Percentiles rank a stretch among this genome's conserved stretches.
Conservation (phyloP, 441 rosid species). For the Gossypium laxum region DNA sequence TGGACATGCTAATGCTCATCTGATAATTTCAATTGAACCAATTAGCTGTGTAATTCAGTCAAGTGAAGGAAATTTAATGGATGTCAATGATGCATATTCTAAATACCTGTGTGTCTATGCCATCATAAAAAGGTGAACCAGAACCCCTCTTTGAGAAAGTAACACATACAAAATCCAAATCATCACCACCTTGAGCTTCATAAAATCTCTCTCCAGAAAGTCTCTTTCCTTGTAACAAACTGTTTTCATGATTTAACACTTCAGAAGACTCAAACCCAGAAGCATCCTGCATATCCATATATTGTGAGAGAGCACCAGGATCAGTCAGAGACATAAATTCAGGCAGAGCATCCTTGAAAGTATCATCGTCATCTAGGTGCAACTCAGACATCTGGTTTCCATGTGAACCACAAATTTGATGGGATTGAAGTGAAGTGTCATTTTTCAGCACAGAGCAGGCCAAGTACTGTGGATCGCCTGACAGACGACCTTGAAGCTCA, state of each 20-base stretch:
- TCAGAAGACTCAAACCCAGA: conserved; percentile 47
- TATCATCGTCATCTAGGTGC: conserved; percentile 70
- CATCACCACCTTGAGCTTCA: conserved; percentile 74
- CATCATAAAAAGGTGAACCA: conserved; percentile 74
- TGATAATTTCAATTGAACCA: conserved; percentile 34
- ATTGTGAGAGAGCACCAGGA: conserved; percentile 38
- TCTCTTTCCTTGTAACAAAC: conserved; percentile 42
- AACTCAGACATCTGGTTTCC: conserved; percentile 33
- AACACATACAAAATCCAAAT: conserved; percentile 79
- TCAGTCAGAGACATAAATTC: conserved; percentile 70
- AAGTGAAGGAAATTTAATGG: conserved; percentile 11
- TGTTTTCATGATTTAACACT: conserved; percentile 40
- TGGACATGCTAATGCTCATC: conserved; percentile 97
- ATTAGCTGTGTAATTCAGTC: conserved; percentile 24
- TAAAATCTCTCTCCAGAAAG: conserved; percentile 65
- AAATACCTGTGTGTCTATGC: conserved; percentile 82
- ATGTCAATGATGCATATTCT: conserved; percentile 17
- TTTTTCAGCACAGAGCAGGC: conserved; percentile 73
- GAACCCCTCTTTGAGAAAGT: conserved; percentile 66
- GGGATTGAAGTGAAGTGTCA: conserved; percentile 37
- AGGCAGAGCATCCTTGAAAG: conserved; percentile 82
- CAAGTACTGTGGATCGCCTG: conserved; percentile 55
- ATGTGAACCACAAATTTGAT: conserved; percentile 26
- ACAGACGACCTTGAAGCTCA: conserved; percentile 64
- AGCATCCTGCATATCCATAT: conserved; percentile 34